Evolutionary conservation across 202 grass and related monocot genomes (phyloP), one percentile per base, ranked within the genome.

Genomic region (Zizania palustris): DNA sequence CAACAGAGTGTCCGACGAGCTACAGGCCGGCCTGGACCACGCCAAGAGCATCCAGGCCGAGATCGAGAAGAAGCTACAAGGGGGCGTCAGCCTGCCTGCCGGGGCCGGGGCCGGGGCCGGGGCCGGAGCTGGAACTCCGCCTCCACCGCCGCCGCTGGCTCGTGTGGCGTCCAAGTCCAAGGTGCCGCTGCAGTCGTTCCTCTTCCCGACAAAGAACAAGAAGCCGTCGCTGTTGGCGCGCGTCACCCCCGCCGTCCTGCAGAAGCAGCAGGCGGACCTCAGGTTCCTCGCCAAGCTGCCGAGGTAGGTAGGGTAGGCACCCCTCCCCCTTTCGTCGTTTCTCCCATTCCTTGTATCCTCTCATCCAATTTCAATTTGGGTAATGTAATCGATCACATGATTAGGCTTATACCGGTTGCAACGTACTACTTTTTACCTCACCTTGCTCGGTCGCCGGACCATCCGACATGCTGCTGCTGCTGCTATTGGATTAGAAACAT

Each of bases 201-300:
- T 97, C 51, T 97, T 97, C 62, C 85, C 90, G 7, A n/a, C 61
- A 20, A 97, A 92, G 69, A 55, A 51, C 37, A 97, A 97, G 80
- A 97, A 88, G 80, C 67, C 84, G 1, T 93, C 94, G 5, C 78
- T 97, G 62, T 77, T 97, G 5, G 67, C 86, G 1, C 85, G 84
- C 4, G 86, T 97, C 45, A 97, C 84, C 48, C 91, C 94, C 0
- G 28, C 28, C 28, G 71, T 86, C 36, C 83, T 90, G 73, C 93
- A 91, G 35, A 93, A 85, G 68, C 91, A 90, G 46, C 71, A 91
- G 37, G 62, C 33, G 3, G 86, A 88, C 10, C 71, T 86, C 50
- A 93, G 55, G 71, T 74, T 93, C 51, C 86, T 88, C 22, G 46
- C 75, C 45, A 93, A 74, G 63, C 56, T 86, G 36, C 28, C 28